Conservation (phyloP, 306 rosid genomes). For the Mucuna pruriens region DNA sequence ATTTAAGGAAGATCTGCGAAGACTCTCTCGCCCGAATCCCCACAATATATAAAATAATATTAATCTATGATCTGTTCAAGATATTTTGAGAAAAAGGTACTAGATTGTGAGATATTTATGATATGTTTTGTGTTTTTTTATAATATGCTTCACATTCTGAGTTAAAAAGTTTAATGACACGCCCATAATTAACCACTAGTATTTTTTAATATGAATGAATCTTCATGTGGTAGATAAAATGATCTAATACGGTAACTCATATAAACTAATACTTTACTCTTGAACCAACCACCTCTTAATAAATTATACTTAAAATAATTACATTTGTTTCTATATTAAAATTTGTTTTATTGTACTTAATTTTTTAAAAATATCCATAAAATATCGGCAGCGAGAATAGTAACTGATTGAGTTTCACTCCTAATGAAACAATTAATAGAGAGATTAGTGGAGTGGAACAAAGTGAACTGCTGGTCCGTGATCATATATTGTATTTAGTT, state of each 20-base stretch:
- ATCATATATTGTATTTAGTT: not conserved
- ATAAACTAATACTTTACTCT: not conserved
- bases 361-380: no score
- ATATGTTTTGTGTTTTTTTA: no score
- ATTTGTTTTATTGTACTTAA: no score
- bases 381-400: no score
- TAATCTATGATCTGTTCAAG: not conserved
- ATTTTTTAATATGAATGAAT: not conserved
- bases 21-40: not conserved
- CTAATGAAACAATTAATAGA: no score
- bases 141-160: not conserved
- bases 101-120: not conserved
- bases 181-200: not conserved
- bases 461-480: slow-evolving; percentile 23
- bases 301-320: no score
- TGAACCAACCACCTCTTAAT: no score
- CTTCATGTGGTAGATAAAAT: not conserved
- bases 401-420: no score
- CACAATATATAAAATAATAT: not conserved
- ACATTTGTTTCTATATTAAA: no score
- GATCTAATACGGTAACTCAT: not conserved
- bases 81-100: not conserved
- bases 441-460: no score
- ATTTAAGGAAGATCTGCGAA: not conserved
- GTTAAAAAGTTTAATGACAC: not conserved